Percentiles rank a stretch among this genome's conserved stretches.
Conservation (phyloP, 169 alveolate genomes). For the Plasmodium knowlesi region DNA sequence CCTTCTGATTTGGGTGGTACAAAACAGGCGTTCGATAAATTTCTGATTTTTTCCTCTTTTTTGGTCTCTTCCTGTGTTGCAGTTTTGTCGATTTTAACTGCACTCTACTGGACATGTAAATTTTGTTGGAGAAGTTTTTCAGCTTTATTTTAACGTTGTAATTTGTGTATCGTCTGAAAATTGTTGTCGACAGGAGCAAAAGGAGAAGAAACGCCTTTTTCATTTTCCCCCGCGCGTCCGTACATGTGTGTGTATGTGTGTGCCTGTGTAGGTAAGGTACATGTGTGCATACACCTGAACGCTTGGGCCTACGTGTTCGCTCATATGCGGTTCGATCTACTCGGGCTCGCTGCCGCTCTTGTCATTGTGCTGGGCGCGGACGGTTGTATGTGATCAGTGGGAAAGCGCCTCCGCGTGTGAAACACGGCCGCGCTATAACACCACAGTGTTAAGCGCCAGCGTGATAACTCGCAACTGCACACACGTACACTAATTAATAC, state of each 20-base stretch:
- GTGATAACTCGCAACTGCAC: background rate
- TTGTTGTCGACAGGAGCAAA: slow-evolving; percentile 5
- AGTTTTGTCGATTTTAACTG: slow-evolving; percentile 74
- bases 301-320: background rate
- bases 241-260: background rate
- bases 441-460: background rate
- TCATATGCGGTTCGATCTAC: background rate
- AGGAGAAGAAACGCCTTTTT: slow-evolving; percentile 34
- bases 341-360: background rate
- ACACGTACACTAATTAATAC: background rate
- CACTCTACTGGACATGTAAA: slow-evolving; percentile 70
- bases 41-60: slow-evolving; percentile 65
- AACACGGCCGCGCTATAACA: background rate
- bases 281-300: background rate
- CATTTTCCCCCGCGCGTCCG: slow-evolving; percentile 22
- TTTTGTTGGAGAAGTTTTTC: slow-evolving; percentile 37
- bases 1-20: slow-evolving; percentile 67
- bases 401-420: background rate
- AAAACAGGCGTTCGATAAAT: slow-evolving; percentile 73
- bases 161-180: slow-evolving; percentile 28
- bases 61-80: slow-evolving; percentile 72
- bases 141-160: slow-evolving; percentile 27
- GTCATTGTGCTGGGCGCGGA: background rate
- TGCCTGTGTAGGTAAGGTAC: background rate
- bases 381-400: background rate